Conservation (phyloP, 2,329 filamentous ascomycete species). For the Penicillium carneum region DNA sequence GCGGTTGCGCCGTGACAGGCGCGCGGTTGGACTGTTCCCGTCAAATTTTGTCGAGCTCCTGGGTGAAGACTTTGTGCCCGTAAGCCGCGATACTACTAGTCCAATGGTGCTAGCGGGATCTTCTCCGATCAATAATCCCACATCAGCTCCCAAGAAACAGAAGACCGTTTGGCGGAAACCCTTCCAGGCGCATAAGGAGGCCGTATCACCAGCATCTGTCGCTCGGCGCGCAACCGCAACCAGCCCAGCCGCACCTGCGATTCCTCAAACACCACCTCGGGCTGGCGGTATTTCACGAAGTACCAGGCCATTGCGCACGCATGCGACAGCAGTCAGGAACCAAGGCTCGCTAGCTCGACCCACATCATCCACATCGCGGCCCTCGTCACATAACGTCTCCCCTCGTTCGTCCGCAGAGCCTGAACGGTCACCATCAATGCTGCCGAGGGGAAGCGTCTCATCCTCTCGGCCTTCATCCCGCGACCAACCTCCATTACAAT, state of each 20-base stretch:
- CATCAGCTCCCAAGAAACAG: conserved; percentile 63
- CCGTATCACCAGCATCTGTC: conserved; percentile 50
- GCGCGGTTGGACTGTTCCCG: conserved; percentile 90
- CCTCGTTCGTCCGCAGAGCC: conserved; percentile 37
- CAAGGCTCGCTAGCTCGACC: conserved; percentile 46
- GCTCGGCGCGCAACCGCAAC: conserved; percentile 40
- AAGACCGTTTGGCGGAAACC: conserved; percentile 69
- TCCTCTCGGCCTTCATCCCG: conserved; percentile 38
- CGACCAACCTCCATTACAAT: conserved; percentile 34
- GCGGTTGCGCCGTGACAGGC: conserved; percentile 83
- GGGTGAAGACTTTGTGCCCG: conserved; percentile 80
- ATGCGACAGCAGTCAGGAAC: conserved; percentile 50
- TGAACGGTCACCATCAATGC: conserved; percentile 30
- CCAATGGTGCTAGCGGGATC: conserved; percentile 63
- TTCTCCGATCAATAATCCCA: conserved; percentile 51
- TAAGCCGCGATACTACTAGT: conserved; percentile 56
- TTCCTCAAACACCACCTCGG: conserved; percentile 48
- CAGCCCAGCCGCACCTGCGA: conserved; percentile 49
- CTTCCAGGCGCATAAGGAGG: conserved; percentile 67
- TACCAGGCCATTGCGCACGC: conserved; percentile 46
- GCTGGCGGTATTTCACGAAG: conserved; percentile 44
- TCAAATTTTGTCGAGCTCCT: conserved; percentile 97
- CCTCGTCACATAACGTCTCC: conserved; percentile 40
- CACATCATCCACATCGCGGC: conserved; percentile 43
- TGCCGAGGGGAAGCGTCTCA: conserved; percentile 28